Percentiles rank a stretch among this genome's conserved stretches.
These are phyloP conservation scores for Globisporangium canariense DNA, from an alignment of 352 stramenopile genomes.

Conservation along the genomic window DNA sequence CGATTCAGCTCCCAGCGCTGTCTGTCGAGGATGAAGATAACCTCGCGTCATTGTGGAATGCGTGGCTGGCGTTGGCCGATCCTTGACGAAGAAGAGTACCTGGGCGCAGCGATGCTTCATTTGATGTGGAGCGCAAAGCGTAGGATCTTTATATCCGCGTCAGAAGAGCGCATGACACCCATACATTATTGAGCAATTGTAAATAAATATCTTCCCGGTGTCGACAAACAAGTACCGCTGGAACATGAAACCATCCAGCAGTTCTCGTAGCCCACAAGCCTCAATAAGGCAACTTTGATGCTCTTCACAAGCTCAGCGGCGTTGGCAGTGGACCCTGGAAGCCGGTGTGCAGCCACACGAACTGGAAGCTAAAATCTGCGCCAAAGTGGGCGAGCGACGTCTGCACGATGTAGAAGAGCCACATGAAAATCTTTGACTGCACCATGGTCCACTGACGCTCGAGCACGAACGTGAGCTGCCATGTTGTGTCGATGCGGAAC, in stretches of 20 bases:
- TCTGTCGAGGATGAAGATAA: not conserved
- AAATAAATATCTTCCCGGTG: not conserved
- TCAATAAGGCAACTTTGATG: not conserved
- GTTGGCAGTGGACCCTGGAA: not conserved
- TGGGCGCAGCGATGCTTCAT: not conserved
- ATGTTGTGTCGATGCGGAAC: not conserved
- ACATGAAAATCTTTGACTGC: slow-evolving; percentile 4
- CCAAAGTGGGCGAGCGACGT: slow-evolving; percentile 5
- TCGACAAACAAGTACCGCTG: not conserved
- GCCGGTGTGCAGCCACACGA: not conserved
- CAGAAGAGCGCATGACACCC: not conserved
- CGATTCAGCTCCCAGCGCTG: not conserved
- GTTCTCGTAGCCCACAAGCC: not conserved
- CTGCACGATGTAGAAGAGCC: slow-evolving; percentile 7
- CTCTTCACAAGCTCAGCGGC: not conserved
- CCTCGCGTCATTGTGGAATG: not conserved
- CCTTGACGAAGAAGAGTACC: not conserved
- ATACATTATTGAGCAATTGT: not conserved
- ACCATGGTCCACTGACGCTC: slow-evolving; percentile 1
- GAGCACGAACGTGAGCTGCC: slow-evolving; percentile 5
- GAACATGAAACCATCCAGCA: too few species aligned
- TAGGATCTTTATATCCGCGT: not conserved
- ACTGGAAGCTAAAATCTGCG: slow-evolving; percentile 10
- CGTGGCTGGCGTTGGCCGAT: not conserved
- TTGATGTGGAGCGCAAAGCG: not conserved